Conservation (phyloP, 2,329 filamentous ascomycete genomes). For the Claviceps pazoutovae region DNA sequence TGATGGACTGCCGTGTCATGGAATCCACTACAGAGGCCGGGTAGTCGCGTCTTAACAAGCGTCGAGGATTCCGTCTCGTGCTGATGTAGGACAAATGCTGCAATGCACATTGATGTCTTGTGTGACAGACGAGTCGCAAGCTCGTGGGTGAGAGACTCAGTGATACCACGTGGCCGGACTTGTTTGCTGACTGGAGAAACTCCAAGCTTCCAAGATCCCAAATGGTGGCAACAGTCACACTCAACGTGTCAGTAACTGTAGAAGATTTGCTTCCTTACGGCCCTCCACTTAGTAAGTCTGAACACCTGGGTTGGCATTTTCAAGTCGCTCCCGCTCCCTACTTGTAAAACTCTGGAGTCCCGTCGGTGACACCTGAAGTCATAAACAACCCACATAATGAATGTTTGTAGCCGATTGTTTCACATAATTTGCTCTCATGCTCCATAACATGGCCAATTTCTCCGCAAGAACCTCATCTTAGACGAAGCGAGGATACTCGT, state of each 20-base stretch:
- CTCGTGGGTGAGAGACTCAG: neutral
- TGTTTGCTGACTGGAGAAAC: conserved; percentile 1
- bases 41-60: conserved; percentile 6
- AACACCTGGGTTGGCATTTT: neutral
- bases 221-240: neutral
- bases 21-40: conserved; percentile 1
- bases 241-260: neutral
- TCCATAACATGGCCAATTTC: neutral
- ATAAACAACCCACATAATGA: neutral
- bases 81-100: conserved; percentile 1
- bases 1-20: neutral
- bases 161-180: conserved; percentile 1
- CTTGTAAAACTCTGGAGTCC: neutral
- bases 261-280: neutral
- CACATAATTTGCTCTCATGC: neutral
- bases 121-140: conserved; percentile 3
- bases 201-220: neutral
- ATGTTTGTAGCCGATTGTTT: conserved; percentile 2
- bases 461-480: neutral
- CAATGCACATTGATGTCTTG: conserved; percentile 1
- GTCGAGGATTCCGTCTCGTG: conserved; percentile 1
- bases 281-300: neutral
- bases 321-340: neutral
- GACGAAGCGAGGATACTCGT: neutral
- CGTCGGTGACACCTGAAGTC: neutral